Evolutionary conservation across 352 stramenopile genomes (phyloP).

Genomic region (Pythium aphanidermatum): DNA sequence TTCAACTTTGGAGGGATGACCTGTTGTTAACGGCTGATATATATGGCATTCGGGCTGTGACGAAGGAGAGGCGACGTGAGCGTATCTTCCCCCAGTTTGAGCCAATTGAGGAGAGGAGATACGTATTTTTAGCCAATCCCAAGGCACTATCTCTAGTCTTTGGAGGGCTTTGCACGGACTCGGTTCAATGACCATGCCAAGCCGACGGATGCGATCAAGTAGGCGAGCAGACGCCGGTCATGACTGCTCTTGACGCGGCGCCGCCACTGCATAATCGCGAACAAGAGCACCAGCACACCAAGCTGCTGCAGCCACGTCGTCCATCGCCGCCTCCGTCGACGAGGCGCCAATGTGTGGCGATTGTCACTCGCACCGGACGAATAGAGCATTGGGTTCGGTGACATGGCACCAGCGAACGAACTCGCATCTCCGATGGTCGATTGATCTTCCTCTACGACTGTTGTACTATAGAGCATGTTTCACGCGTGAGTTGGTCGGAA

Average conservation of each 20-base stretch:
- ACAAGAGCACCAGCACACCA: constrained; percentile 26
- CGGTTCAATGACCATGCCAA: constrained; percentile 50
- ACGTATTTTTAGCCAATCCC: no score
- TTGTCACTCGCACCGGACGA: not conserved
- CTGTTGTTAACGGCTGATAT: no score
- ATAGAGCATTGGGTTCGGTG: constrained; percentile 10
- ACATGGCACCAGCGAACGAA: constrained; percentile 5
- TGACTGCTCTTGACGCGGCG: constrained; percentile 34
- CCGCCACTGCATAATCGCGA: constrained; percentile 44
- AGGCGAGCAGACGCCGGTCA: constrained; percentile 56
- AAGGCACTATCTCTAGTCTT: no score
- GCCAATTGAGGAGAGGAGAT: no score
- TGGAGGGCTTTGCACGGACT: constrained; percentile 33
- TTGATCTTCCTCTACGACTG: constrained; percentile 67
- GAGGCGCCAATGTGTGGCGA: not conserved
- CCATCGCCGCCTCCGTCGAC: constrained; percentile 11
- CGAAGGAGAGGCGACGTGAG: no score
- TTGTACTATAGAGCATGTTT: constrained; percentile 26
- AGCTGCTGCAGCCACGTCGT: constrained; percentile 19
- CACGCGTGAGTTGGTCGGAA: not conserved
- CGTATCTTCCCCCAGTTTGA: no score
- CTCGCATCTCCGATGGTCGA: constrained; percentile 11
- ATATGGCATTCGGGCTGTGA: no score
- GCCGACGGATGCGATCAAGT: constrained; percentile 55
- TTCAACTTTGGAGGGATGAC: no score